Base-by-base conservation (phyloP, 2,329 filamentous ascomycete genomes). In the Geosmithia flava region DNA sequence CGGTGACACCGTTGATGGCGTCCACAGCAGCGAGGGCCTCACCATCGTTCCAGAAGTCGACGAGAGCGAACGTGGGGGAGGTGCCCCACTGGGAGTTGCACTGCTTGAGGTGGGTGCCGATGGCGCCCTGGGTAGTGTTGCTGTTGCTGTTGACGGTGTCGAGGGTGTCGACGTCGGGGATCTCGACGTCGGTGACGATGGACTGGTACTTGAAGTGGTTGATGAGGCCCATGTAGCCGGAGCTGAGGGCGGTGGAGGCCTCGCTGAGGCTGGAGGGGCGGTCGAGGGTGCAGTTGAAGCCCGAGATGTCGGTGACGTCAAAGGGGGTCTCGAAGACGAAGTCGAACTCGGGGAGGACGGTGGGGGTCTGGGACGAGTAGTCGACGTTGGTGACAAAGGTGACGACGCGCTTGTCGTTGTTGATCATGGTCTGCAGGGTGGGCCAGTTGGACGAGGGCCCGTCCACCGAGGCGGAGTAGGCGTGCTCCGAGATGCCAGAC, bases 21-120 rank as follows among this genome's bases (percentile, higher is more conserved):
- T 93, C 87, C 2, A 85, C 81, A 0, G 81, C 81, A 7, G 72
- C 69, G 48, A 93, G 78, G 30, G 84, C 77, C 0, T 83, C 79
- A 0, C 83, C 86, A 50, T 81, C 72, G 60, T 87, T 82, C 62
- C 82, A 89, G 62, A 88, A 91, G 63, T 94, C 87, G 1, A 91
- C 85, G 10, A 93, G 71, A 19, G 87, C 73, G 56, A 87, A 90
- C 3, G 73, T 80, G n/a, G 87, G 85, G 46, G 72, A 68, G 27
- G 67, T 63, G n/a, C 74, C 73, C 69, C 83, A 91, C 51, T 78
- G 64, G 2, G 55, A 58, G 47, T 67, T 64, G 61, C 80, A 90
- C 49, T 61, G 62, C 42, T 66, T 60, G 33, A 77, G 76, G 23
- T 80, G 74, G 45, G 61, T 60, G 42, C 78, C 78, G 42, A 81